A percentile compares a stretch with the other conserved stretches of the same genome.
phyloP scores from a whole-genome alignment of 176 grass and related monocot species.

The Themeda triandra region DNA sequence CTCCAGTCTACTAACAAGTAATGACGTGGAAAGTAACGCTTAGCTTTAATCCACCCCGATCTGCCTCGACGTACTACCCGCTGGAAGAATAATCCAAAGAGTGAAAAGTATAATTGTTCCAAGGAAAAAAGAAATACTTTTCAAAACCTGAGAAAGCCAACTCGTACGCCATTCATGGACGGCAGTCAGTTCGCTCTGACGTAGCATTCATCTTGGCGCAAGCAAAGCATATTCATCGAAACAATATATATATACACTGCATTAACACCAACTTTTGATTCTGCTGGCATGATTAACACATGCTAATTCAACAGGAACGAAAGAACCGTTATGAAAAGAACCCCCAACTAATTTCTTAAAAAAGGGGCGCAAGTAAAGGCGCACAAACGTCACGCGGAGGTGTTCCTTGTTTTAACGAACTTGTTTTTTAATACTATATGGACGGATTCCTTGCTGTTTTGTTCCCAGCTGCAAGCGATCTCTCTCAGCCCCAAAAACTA shows the following conservation, averaged over 20 bases:
- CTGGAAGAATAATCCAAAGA: not conserved
- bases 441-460: not conserved
- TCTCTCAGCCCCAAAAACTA: not conserved
- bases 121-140: not conserved
- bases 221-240: not conserved
- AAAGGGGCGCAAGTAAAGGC: not conserved
- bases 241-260: not conserved
- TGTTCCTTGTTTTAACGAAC: not conserved
- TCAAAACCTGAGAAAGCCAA: not conserved
- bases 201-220: not conserved
- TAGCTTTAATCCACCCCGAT: not conserved
- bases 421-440: not conserved
- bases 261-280: conserved; percentile 3
- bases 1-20: not conserved
- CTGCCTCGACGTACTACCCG: not conserved
- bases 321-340: not conserved
- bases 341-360: not conserved
- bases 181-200: not conserved
- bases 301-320: not conserved
- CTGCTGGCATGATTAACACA: conserved; percentile 34
- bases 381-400: not conserved
- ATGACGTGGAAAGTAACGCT: not conserved
- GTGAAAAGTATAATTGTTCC: not conserved
- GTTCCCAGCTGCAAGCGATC: not conserved
- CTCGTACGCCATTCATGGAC: not conserved